These are phyloP conservation scores for Parathielavia hyrcaniae DNA, from an alignment of 495 filamentous ascomycete genomes.

Conservation along the genomic window DNA sequence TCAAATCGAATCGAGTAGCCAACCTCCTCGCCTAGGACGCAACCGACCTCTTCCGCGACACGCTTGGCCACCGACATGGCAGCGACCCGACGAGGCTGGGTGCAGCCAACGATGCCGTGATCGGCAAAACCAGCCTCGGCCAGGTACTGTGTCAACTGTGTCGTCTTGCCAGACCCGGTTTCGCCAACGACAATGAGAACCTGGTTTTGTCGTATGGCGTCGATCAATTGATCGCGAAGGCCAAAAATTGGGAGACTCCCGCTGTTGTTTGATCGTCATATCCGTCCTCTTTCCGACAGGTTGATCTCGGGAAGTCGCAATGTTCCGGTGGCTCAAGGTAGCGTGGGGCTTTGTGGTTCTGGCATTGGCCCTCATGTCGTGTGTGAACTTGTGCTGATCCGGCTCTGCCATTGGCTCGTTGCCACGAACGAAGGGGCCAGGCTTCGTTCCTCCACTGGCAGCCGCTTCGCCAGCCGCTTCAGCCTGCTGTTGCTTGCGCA, in stretches of 20 bases:
- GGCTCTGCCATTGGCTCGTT: constrained; percentile 91
- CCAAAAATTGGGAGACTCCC: constrained; percentile 90
- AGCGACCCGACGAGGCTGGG: constrained; percentile 92
- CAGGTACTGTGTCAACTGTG: constrained; percentile 90
- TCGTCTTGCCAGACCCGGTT: constrained; percentile 96
- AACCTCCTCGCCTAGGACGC: constrained; percentile 82
- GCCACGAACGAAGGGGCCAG: too few species aligned
- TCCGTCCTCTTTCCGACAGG: constrained; percentile 79
- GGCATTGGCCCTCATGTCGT: constrained; percentile 77
- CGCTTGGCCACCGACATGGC: constrained; percentile 96
- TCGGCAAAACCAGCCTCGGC: constrained; percentile 88
- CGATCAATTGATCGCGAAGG: constrained; percentile 79
- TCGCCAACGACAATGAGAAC: constrained; percentile 94
- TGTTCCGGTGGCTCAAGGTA: too few species aligned
- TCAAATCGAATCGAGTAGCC: constrained; percentile 98
- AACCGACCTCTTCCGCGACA: constrained; percentile 97
- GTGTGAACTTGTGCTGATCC: constrained; percentile 80
- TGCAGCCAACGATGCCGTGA: constrained; percentile 91
- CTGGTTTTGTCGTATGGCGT: constrained; percentile 83
- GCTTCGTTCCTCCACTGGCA: too few species aligned
- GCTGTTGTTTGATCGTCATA: constrained; percentile 92
- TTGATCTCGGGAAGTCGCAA: too few species aligned
- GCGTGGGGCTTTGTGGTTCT: too few species aligned
- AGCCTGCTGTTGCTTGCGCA: constrained; percentile 81
- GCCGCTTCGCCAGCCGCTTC: too few species aligned